These are phyloP conservation scores for Mucor piriformis DNA, from an alignment of 371 early-diverging fungal species.

Conservation along the genomic window DNA sequence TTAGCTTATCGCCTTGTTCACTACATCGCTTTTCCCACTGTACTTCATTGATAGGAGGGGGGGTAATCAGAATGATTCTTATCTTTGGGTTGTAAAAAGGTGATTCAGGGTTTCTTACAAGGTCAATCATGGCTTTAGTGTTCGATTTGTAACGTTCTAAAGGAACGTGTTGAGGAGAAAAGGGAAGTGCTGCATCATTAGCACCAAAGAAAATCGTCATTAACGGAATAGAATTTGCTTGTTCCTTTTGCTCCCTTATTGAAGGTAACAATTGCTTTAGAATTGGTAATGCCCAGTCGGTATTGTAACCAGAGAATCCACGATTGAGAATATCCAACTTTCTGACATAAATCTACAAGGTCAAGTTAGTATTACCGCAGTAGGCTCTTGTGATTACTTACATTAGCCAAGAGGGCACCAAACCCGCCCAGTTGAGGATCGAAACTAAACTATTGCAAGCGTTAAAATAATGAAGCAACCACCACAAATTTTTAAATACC, in stretches of 20 bases:
- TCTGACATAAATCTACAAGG: conserved; percentile 62
- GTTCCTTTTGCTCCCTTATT: conserved; percentile 29
- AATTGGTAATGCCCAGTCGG: conserved; percentile 67
- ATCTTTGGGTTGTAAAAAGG: conserved; percentile 58
- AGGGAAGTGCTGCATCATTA: conserved; percentile 76
- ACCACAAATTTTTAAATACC: conserved; percentile 1
- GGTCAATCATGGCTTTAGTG: conserved; percentile 54
- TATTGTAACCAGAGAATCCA: conserved; percentile 82
- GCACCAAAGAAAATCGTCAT: conserved; percentile 83
- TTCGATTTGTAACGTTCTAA: conserved; percentile 64
- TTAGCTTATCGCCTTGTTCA: conserved; percentile 38
- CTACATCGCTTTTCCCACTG: conserved; percentile 53
- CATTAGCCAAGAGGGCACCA: conserved; percentile 67
- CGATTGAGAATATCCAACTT: conserved; percentile 79
- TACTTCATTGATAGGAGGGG: conserved; percentile 70
- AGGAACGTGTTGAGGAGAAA: conserved; percentile 66
- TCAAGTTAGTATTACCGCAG: neutral
- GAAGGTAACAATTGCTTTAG: conserved; percentile 61
- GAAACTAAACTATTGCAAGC: conserved; percentile 55
- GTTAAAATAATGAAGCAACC: conserved; percentile 2
- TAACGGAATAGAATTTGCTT: conserved; percentile 50
- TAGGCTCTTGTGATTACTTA: conserved; percentile 18
- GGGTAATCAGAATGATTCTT: conserved; percentile 73
- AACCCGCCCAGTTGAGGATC: conserved; percentile 67
- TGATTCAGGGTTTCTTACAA: conserved; percentile 55